Evolutionary conservation across 2,329 filamentous ascomycete genomes (phyloP).

Genomic region (Sphaerostilbella broomeana): DNA sequence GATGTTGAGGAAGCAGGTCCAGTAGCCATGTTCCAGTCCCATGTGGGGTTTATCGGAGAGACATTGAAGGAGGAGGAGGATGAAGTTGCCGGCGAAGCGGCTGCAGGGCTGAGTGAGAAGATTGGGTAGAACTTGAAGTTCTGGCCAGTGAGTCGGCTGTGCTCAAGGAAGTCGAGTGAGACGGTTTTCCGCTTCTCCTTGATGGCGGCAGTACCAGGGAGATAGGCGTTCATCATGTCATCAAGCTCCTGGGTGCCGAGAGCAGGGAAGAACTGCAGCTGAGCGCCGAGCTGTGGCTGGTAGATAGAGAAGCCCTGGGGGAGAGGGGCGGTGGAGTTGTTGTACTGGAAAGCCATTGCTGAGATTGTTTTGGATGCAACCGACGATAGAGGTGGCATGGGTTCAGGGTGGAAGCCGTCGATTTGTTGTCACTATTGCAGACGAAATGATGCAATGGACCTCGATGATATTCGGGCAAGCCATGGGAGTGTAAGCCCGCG

Average conservation of each 20-base stretch:
- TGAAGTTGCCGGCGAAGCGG: constrained; percentile 42
- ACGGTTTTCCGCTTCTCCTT: constrained; percentile 53
- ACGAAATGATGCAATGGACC: too few relatives aligned
- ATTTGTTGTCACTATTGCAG: not conserved
- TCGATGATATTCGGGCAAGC: constrained; percentile 1
- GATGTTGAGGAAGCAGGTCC: constrained; percentile 23
- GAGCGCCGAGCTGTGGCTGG: constrained; percentile 50
- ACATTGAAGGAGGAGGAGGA: constrained; percentile 41
- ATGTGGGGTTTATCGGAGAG: constrained; percentile 44
- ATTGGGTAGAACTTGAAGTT: constrained; percentile 56
- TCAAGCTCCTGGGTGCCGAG: constrained; percentile 57
- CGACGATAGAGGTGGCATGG: constrained; percentile 11
- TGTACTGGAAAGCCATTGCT: constrained; percentile 23
- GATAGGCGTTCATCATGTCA: constrained; percentile 51
- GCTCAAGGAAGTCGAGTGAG: constrained; percentile 54
- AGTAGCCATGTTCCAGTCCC: constrained; percentile 38
- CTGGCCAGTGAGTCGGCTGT: constrained; percentile 47
- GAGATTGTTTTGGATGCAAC: constrained; percentile 1
- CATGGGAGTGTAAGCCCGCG: constrained; percentile 13
- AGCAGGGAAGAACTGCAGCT: constrained; percentile 60
- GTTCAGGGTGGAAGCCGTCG: constrained; percentile 2
- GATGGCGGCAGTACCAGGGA: constrained; percentile 46
- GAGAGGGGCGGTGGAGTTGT: constrained; percentile 19
- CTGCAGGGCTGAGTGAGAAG: constrained; percentile 26
- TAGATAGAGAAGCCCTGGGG: constrained; percentile 52